Evolutionary conservation across 371 early-diverging fungal species (phyloP).

Genomic region (Apophysomyces elegans): DNA sequence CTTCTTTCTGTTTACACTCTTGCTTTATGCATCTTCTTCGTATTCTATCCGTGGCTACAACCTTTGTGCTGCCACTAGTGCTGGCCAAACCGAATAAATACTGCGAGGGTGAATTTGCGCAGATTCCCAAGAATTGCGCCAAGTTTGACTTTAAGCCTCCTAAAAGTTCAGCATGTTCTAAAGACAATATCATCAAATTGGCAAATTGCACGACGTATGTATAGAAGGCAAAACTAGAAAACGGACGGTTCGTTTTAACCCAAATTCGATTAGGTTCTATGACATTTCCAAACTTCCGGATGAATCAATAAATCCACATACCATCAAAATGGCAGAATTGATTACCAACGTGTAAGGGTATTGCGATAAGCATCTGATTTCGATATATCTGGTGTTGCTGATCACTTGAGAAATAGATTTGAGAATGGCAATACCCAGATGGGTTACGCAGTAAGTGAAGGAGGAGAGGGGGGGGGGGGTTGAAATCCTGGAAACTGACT

Average conservation of each 20-base stretch:
- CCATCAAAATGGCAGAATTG: constrained; percentile 46
- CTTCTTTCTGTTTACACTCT: background rate
- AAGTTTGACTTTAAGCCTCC: constrained; percentile 20
- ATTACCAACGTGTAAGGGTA: constrained; percentile 51
- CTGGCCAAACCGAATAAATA: constrained; percentile 15
- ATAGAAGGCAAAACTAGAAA: background rate
- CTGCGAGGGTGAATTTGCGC: constrained; percentile 25
- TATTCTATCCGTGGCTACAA: background rate
- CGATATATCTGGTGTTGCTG: background rate
- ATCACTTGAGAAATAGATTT: constrained; percentile 26
- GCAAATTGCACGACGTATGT: constrained; percentile 47
- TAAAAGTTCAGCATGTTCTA: constrained; percentile 1
- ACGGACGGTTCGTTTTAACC: background rate
- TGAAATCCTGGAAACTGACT: background rate
- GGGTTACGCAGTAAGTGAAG: constrained; percentile 46
- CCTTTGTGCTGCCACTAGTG: background rate
- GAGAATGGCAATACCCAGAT: constrained; percentile 50
- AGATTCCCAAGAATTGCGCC: constrained; percentile 9
- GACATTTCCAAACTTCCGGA: constrained; percentile 38
- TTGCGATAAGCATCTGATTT: background rate
- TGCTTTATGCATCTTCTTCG: background rate
- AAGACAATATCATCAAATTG: constrained; percentile 25
- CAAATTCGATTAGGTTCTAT: constrained; percentile 35
- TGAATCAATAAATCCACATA: constrained; percentile 33
- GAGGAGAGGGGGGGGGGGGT: background rate